A percentile compares a stretch with the other conserved stretches of the same genome.
Conservation (phyloP, 257 asterid species). For the Gardenia jasminoides region DNA sequence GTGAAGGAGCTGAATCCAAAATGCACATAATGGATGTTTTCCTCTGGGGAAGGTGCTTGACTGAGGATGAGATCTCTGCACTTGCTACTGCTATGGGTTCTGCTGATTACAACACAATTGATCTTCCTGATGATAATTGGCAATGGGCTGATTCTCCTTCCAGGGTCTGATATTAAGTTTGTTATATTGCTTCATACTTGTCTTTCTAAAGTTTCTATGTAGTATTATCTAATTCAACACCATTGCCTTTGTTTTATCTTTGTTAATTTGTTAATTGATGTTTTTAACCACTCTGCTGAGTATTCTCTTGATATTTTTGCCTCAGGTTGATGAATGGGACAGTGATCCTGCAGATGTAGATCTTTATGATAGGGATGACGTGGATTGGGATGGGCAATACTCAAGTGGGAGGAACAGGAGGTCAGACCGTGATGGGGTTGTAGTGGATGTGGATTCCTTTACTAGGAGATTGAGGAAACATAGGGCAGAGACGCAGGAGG, state of each 20-base stretch:
- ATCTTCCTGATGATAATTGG: slow-evolving; percentile 91
- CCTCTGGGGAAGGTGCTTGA: slow-evolving; percentile 97
- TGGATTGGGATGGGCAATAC: slow-evolving; percentile 99
- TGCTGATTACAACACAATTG: slow-evolving; percentile 63
- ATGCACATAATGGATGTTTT: slow-evolving; percentile 97
- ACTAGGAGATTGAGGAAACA: slow-evolving; percentile 89
- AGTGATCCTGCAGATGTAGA: slow-evolving; percentile 99
- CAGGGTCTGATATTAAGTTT: slow-evolving; percentile 55
- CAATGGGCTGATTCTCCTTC: slow-evolving; percentile 99
- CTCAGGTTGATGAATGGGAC: slow-evolving; percentile 98
- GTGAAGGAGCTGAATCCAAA: slow-evolving; percentile 93
- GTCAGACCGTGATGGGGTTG: slow-evolving; percentile 77
- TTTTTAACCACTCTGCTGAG: slow-evolving; percentile 9
- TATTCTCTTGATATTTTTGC: slow-evolving; percentile 17
- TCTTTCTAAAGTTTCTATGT: not conserved
- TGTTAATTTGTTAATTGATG: not conserved
- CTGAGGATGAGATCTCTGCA: slow-evolving; percentile 85
- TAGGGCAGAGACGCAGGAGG: slow-evolving; percentile 85
- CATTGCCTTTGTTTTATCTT: not conserved
- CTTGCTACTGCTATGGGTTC: slow-evolving; percentile 80
- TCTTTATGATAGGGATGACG: slow-evolving; percentile 95
- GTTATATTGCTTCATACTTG: slow-evolving; percentile 5
- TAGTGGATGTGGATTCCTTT: slow-evolving; percentile 85
- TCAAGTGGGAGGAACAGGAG: slow-evolving; percentile 98
- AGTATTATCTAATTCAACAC: not conserved